These are phyloP conservation scores for Pyrrhoderma lamaoense DNA, from an alignment of 1,284 basidiomycete genomes.

Conservation along the genomic window DNA sequence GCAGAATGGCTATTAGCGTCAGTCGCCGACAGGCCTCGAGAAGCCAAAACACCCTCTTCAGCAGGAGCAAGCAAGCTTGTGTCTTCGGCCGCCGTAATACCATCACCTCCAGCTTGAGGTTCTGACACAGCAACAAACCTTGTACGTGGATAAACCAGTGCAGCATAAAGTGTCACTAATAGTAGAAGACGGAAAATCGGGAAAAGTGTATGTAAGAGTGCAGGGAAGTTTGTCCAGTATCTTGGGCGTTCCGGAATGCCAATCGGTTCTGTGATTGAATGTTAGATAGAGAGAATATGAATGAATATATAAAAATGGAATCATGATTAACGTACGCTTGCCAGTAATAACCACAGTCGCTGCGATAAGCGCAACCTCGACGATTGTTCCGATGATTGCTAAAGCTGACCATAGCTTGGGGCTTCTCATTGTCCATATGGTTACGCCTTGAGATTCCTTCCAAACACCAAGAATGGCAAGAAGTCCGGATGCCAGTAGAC, in stretches of 20 bases:
- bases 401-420: conserved; percentile 46
- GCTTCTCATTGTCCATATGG: conserved; percentile 60
- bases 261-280: conserved; percentile 5
- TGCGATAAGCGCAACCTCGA: conserved; percentile 47
- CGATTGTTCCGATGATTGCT: conserved; percentile 52
- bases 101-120: conserved; percentile 31
- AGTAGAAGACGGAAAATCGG: conserved; percentile 59
- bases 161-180: conserved; percentile 49
- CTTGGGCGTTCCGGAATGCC: conserved; percentile 24
- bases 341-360: conserved; percentile 34
- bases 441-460: conserved; percentile 65
- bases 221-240: conserved; percentile 31
- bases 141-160: conserved; percentile 52
- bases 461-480: conserved; percentile 65
- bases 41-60: conserved; percentile 35
- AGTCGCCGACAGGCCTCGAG: conserved; percentile 37
- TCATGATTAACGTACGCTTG: conserved; percentile 34
- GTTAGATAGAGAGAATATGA: background rate
- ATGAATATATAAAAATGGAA: conserved; percentile 3
- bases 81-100: conserved; percentile 33
- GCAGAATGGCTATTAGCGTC: conserved; percentile 42
- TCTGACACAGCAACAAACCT: conserved; percentile 43
- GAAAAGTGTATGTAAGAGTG: conserved; percentile 53
- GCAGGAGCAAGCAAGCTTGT: conserved; percentile 48
- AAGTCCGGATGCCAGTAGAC: conserved; percentile 59